Conservation (phyloP, 768 basidiomycete genomes). For the Lentinula guzmanii region DNA sequence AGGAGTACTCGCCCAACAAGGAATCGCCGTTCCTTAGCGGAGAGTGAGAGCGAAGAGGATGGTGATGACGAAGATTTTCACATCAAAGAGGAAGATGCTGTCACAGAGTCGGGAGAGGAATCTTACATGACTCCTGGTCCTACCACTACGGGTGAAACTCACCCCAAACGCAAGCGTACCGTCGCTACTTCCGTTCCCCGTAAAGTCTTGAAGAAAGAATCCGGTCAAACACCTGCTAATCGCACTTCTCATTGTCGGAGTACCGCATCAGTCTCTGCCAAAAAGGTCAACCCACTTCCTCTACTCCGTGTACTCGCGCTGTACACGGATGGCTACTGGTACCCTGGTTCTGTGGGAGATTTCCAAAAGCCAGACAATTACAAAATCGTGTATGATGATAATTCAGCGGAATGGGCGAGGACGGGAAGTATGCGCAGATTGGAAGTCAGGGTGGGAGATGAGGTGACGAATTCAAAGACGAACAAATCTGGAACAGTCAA, state of each 20-base stretch:
- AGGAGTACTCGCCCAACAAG: neutral
- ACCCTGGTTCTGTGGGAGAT: neutral
- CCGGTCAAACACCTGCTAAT: neutral
- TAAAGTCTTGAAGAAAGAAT: neutral
- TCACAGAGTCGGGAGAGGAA: neutral
- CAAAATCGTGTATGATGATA: slow-evolving; percentile 1
- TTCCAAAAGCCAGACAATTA: neutral
- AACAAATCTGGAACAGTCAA: neutral
- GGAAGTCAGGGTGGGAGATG: slow-evolving; percentile 1
- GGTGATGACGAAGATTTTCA: neutral
- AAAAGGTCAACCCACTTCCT: neutral
- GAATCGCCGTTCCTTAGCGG: neutral
- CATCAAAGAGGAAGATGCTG: neutral
- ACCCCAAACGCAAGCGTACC: neutral
- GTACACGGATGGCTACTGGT: slow-evolving; percentile 1
- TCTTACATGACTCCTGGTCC: neutral
- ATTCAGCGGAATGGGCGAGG: neutral
- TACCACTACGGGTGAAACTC: neutral
- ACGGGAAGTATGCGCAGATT: neutral
- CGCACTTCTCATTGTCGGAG: neutral
- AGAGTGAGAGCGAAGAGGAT: neutral
- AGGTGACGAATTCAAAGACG: neutral
- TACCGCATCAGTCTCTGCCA: neutral
- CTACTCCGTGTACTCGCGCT: slow-evolving; percentile 1
- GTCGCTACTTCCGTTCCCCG: neutral